Evolutionary conservation across 2,329 filamentous ascomycete genomes (phyloP).

Genomic region (Elsinoe perseae): DNA sequence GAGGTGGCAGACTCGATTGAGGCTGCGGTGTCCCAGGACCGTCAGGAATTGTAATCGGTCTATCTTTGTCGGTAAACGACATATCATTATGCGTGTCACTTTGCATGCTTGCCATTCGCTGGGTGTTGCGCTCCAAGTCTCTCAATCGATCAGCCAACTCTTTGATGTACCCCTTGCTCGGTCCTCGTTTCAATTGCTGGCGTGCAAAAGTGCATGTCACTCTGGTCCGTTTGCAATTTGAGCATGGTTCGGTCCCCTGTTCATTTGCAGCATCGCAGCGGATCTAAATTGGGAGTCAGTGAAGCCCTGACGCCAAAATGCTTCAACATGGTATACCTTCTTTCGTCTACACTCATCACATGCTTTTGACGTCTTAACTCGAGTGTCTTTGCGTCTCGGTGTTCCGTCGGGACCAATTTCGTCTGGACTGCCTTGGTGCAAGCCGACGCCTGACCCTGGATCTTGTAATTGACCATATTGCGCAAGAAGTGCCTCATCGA

Average conservation of each 20-base stretch:
- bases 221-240: slow-evolving; percentile 70
- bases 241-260: slow-evolving; percentile 64
- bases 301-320: slow-evolving; percentile 4
- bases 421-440: slow-evolving; percentile 17
- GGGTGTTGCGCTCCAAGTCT: slow-evolving; percentile 69
- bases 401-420: slow-evolving; percentile 11
- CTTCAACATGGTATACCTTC: slow-evolving; percentile 16
- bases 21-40: not conserved
- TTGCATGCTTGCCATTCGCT: slow-evolving; percentile 25
- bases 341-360: slow-evolving; percentile 23
- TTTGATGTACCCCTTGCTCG: slow-evolving; percentile 91
- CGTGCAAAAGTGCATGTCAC: slow-evolving; percentile 77
- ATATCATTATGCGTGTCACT: slow-evolving; percentile 12
- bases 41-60: not conserved
- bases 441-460: not conserved
- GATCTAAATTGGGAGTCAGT: slow-evolving; percentile 39
- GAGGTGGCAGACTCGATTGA: not conserved
- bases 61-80: too few relatives aligned
- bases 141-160: slow-evolving; percentile 80
- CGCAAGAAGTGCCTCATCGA: slow-evolving; percentile 16
- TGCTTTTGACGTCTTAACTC: slow-evolving; percentile 20
- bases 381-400: slow-evolving; percentile 15
- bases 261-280: slow-evolving; percentile 78
- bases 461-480: not conserved
- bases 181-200: slow-evolving; percentile 47